Evolutionary conservation across 441 rosid species (phyloP).

Genomic region (Euphorbia celastroides): DNA sequence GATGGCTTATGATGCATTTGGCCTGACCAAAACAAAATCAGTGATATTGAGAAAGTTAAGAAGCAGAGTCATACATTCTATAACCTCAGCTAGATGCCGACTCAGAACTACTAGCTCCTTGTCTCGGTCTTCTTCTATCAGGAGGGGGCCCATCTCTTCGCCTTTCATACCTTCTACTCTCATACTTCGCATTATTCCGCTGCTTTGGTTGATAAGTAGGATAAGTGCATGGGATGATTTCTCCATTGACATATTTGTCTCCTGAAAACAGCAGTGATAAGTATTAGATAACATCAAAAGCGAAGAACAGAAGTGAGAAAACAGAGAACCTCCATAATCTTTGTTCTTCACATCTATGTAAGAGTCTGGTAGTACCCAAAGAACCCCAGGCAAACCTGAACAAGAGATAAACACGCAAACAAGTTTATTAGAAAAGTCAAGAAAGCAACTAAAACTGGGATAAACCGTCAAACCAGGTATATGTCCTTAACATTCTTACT

Average conservation of each 20-base stretch:
- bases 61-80: neutral
- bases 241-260: slow-evolving; percentile 90
- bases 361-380: slow-evolving; percentile 96
- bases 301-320: neutral
- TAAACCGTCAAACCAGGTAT: neutral
- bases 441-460: neutral
- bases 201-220: slow-evolving; percentile 93
- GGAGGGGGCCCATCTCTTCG: slow-evolving; percentile 82
- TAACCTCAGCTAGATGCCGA: slow-evolving; percentile 37
- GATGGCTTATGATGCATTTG: no score
- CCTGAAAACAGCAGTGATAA: slow-evolving; percentile 33
- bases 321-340: slow-evolving; percentile 84
- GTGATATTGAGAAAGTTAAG: neutral
- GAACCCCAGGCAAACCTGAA: slow-evolving; percentile 94
- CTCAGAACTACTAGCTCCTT: slow-evolving; percentile 45
- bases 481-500: neutral
- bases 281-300: slow-evolving; percentile 3
- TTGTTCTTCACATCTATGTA: slow-evolving; percentile 95
- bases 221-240: slow-evolving; percentile 82
- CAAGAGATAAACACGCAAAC: slow-evolving; percentile 6
- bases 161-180: slow-evolving; percentile 69
- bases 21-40: neutral
- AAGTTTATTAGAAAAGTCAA: neutral
- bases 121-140: slow-evolving; percentile 52
- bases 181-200: slow-evolving; percentile 51